Evolutionary conservation across 2,329 filamentous ascomycete genomes (phyloP).

Genomic region (Aspergillus luchuensis): DNA sequence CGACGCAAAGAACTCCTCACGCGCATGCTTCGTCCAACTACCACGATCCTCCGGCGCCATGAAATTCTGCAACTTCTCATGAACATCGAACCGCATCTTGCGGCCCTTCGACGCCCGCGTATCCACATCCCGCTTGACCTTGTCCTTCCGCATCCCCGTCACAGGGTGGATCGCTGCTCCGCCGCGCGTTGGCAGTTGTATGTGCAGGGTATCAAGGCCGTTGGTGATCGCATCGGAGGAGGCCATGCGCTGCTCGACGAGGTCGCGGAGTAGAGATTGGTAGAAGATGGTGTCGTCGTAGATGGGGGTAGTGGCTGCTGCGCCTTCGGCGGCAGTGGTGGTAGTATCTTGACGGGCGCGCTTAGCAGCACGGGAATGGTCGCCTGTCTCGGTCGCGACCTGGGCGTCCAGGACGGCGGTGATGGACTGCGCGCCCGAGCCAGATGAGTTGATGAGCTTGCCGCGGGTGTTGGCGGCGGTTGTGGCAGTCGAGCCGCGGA

Average conservation of each 20-base stretch:
- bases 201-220: constrained; percentile 44
- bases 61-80: constrained; percentile 97
- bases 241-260: constrained; percentile 83
- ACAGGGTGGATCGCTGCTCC: constrained; percentile 37
- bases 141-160: constrained; percentile 54
- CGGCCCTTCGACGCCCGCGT: constrained; percentile 93
- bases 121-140: constrained; percentile 81
- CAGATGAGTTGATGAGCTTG: constrained; percentile 60
- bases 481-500: constrained; percentile 57
- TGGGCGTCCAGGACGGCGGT: constrained; percentile 49
- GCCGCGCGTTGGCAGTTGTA: constrained; percentile 40
- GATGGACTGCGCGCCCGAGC: constrained; percentile 54
- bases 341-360: constrained; percentile 28
- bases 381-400: constrained; percentile 42
- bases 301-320: constrained; percentile 47
- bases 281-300: constrained; percentile 98
- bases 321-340: background rate
- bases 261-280: constrained; percentile 85
- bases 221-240: constrained; percentile 55
- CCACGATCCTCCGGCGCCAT: constrained; percentile 89
- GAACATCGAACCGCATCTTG: constrained; percentile 90
- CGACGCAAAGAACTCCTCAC: constrained; percentile 74
- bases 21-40: constrained; percentile 76
- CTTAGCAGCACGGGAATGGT: constrained; percentile 28
- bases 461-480: constrained; percentile 59